Conservation (phyloP, 164 flowering plant species). For the Magnolia officinalis region DNA sequence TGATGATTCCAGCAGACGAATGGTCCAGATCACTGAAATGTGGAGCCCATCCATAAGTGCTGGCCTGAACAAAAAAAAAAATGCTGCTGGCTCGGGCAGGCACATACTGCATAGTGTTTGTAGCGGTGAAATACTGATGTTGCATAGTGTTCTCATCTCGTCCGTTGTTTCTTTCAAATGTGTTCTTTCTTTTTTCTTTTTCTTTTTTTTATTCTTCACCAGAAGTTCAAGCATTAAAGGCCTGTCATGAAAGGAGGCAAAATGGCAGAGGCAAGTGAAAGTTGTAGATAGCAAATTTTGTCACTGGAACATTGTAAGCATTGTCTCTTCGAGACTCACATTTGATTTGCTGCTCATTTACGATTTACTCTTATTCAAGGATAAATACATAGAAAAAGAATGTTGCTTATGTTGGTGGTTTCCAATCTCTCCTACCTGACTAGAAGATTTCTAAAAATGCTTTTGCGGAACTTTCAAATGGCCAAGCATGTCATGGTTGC, state of each 20-base stretch:
- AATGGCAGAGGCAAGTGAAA: conserved; percentile 24
- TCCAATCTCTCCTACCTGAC: not conserved
- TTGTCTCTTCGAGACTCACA: not conserved
- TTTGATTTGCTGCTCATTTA: not conserved
- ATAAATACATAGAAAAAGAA: not conserved
- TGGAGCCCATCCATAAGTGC: too few relatives aligned
- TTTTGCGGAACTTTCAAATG: too few relatives aligned
- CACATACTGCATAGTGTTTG: not conserved
- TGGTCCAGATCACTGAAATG: too few relatives aligned
- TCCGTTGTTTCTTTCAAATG: not conserved
- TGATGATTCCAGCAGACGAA: too few relatives aligned
- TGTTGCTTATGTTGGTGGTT: not conserved
- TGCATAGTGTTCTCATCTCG: not conserved
- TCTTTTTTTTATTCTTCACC: conserved; percentile 12
- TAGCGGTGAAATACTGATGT: not conserved
- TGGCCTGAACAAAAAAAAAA: not conserved
- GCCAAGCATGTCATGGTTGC: too few relatives aligned
- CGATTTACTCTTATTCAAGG: not conserved
- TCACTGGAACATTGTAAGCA: not conserved
- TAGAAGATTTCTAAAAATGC: not conserved
- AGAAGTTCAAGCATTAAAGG: conserved; percentile 85
- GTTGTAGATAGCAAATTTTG: not conserved
- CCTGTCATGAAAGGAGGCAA: conserved; percentile 58
- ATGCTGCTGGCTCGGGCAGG: not conserved
- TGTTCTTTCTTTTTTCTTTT: conserved; percentile 3